Evolutionary conservation across 768 basidiomycete species (phyloP), one percentile per base, ranked within the genome.

Genomic region (Mycena vitilis): DNA sequence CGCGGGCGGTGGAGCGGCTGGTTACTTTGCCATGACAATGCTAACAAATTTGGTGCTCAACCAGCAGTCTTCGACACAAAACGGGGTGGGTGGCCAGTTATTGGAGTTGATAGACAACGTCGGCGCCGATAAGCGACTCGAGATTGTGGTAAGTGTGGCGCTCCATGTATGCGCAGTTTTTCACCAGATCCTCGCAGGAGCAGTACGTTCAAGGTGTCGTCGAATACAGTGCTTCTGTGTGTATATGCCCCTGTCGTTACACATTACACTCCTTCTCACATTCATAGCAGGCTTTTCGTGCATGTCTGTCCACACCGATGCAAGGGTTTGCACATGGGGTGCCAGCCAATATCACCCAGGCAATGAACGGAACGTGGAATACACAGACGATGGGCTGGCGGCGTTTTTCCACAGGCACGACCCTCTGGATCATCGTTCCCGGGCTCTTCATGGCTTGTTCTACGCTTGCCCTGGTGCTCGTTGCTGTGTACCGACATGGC

Each of bases 371-470:
- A 3, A 56, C 30, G 11, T 66, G 18, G 23, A 16, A n/a, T 22
- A 66, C 65, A 22, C 52, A 66, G 22, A 66, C 59, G 6, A 13
- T 60, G 22, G 65, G 65, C 23, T 66, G 65, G 65, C 49, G n/a
- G 20, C 22, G 11, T 5, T 34, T 61, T 25, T 54, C 65, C 3
- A 11, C 53, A 6, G 37, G 16, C 0, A 48, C 53, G 2, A 66
- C 59, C 1, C 8, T 37, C 4, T 60, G 40, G 59, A 23, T 48
- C 18, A 45, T 66, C 12, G 5, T 66, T 53, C 65, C 65, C 0
- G 52, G 52, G 1, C 25, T 42, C 2, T 54, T 66, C 6, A 42
- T 66, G n/a, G 52, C 53, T 18, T 15, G 36, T 11, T 34, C 47
- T 7, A 60, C 65, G 1, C 23, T 61, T 37, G 44, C n/a, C 30